Percentiles rank a stretch among this genome's conserved stretches.
These are phyloP conservation scores for Trebouxia sp. DNA, from an alignment of 139 green algal species.

Conservation along the genomic window DNA sequence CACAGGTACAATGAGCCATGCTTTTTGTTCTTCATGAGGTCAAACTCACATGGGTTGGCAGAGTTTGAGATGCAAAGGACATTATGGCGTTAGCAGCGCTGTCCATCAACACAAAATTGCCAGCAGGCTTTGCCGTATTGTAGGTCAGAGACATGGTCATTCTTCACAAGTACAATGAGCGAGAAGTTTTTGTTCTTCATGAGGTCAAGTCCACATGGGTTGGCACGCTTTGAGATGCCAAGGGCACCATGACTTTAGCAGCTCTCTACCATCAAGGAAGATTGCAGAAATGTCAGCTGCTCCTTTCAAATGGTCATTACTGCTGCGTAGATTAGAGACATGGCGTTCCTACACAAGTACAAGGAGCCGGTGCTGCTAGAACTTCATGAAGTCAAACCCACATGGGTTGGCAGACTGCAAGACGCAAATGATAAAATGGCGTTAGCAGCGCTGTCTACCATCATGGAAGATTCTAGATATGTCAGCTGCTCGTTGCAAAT, in stretches of 20 bases:
- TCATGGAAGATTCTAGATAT: too few species aligned
- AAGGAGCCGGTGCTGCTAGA: conserved; percentile 87
- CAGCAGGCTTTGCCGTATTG: too few species aligned
- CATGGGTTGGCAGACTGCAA: conserved; percentile 71
- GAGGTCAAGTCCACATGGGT: too few species aligned
- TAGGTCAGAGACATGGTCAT: too few species aligned
- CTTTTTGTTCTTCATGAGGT: conserved; percentile 87
- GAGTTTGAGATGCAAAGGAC: conserved; percentile 64
- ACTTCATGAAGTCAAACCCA: conserved; percentile 82
- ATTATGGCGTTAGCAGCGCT: conserved; percentile 78
- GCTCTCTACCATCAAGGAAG: too few species aligned
- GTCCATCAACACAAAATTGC: conserved; percentile 61
- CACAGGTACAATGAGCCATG: conserved; percentile 91
- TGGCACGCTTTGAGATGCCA: too few species aligned
- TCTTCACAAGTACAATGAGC: too few species aligned
- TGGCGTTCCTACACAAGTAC: conserved; percentile 87
- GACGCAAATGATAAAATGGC: conserved; percentile 75
- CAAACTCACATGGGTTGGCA: conserved; percentile 81
- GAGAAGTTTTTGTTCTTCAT: too few species aligned
- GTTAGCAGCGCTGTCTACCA: conserved; percentile 81
- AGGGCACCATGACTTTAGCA: too few species aligned
- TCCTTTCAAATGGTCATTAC: not conserved
- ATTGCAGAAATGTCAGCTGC: too few species aligned
- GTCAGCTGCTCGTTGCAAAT: too few species aligned
- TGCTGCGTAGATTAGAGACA: conserved; percentile 62